Evolutionary conservation across 1,139 yeast species (phyloP).

Genomic region (Schwanniomyces etchellsii): DNA sequence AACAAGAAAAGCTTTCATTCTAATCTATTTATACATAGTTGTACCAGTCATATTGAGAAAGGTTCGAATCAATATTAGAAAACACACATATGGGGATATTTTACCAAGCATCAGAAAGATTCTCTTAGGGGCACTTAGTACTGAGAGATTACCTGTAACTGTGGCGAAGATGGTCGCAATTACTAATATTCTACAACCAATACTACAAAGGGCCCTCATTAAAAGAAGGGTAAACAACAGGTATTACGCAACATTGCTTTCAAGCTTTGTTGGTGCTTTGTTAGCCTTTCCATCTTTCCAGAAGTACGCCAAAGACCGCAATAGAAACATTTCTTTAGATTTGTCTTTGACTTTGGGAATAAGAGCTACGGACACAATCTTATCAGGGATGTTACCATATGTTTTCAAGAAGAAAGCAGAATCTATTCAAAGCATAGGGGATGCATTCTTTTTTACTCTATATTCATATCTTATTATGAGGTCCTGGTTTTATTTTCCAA

Average conservation of each 20-base stretch:
- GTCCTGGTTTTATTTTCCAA: slow-evolving; percentile 34
- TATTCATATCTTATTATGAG: slow-evolving; percentile 22
- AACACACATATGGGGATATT: slow-evolving; percentile 1
- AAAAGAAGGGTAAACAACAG: slow-evolving; percentile 2
- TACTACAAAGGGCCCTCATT: slow-evolving; percentile 8
- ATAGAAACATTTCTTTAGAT: background rate
- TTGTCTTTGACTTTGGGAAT: background rate
- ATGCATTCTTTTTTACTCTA: background rate
- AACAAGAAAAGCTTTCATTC: slow-evolving; percentile 20
- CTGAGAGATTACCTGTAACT: slow-evolving; percentile 28
- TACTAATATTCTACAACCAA: slow-evolving; percentile 14
- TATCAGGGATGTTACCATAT: background rate
- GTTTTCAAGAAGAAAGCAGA: background rate
- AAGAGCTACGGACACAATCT: background rate
- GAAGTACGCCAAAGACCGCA: background rate
- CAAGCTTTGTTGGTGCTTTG: background rate
- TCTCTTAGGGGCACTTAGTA: slow-evolving; percentile 11
- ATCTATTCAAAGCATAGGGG: background rate
- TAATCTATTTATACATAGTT: slow-evolving; percentile 32
- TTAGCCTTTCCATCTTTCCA: background rate
- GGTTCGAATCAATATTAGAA: slow-evolving; percentile 12
- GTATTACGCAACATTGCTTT: background rate
- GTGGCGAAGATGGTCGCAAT: slow-evolving; percentile 15
- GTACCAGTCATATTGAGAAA: slow-evolving; percentile 24
- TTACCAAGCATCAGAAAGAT: background rate